Percentiles rank a stretch among this genome's conserved stretches.
Evolutionary conservation across 257 asterid genomes (phyloP).

Genomic region (Capsicum pubescens): DNA sequence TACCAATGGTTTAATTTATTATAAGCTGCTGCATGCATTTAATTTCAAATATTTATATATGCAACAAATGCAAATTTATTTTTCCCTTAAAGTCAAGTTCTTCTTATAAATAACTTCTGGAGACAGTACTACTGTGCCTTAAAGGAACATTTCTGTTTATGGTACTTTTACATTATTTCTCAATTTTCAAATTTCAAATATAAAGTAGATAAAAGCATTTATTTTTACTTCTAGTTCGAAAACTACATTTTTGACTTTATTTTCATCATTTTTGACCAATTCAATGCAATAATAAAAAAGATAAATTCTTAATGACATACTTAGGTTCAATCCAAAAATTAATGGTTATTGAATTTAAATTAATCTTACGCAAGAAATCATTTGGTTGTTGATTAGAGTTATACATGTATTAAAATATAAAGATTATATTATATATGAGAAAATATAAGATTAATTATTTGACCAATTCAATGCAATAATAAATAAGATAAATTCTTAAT

Average conservation of each 20-base stretch:
- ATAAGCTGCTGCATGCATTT: neutral
- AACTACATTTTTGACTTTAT: neutral
- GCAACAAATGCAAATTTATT: neutral
- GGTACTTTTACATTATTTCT: neutral
- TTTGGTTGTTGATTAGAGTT: too few relatives aligned
- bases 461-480: too few relatives aligned
- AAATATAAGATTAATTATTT: too few relatives aligned
- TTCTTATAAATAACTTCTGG: neutral
- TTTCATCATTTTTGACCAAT: neutral
- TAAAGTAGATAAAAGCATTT: neutral
- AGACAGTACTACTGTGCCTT: constrained; percentile 19
- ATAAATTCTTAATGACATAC: neutral
- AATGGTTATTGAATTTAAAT: too few relatives aligned
- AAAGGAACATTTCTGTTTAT: neutral
- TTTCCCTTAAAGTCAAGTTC: neutral
- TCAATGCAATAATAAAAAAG: neutral
- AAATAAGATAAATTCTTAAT: too few relatives aligned
- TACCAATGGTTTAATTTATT: too few relatives aligned
- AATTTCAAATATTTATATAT: neutral
- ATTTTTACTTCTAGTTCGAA: neutral
- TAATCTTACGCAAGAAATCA: too few relatives aligned
- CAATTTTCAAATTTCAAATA: constrained; percentile 25
- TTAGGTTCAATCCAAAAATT: neutral
- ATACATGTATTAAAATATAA: too few relatives aligned
- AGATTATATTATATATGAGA: too few relatives aligned